A percentile compares a stretch with the other conserved stretches of the same genome.
Conservation (phyloP, 768 basidiomycete genomes). For the Trametes coccinea region DNA sequence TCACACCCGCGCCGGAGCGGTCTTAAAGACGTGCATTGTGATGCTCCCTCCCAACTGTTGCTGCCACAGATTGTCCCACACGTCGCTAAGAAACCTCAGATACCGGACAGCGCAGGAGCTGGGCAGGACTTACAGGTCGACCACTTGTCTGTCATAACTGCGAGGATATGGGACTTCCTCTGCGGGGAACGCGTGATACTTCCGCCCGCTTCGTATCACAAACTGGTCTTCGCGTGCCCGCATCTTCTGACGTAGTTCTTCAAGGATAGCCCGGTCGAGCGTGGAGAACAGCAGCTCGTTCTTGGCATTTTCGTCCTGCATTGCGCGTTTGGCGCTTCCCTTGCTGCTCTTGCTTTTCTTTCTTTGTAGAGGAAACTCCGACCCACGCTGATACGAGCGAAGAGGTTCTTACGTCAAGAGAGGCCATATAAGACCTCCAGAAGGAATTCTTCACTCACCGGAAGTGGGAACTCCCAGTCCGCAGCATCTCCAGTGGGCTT, state of each 20-base stretch:
- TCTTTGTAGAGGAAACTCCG: conserved; percentile 20
- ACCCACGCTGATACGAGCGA: conserved; percentile 7
- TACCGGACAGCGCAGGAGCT: not conserved
- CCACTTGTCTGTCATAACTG: conserved; percentile 58
- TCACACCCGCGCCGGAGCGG: conserved; percentile 62
- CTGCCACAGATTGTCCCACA: conserved; percentile 63
- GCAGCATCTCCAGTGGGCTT: not conserved
- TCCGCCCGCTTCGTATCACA: conserved; percentile 47
- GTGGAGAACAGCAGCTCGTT: conserved; percentile 50
- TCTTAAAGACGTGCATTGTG: conserved; percentile 66
- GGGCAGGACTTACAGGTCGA: conserved; percentile 62
- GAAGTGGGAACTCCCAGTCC: conserved; percentile 22
- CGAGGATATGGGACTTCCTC: conserved; percentile 68
- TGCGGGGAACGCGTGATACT: conserved; percentile 54
- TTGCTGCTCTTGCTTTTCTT: conserved; percentile 24
- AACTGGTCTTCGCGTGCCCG: conserved; percentile 59
- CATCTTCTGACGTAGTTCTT: conserved; percentile 54
- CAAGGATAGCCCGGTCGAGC: conserved; percentile 59
- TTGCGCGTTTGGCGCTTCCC: conserved; percentile 1
- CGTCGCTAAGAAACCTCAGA: conserved; percentile 49
- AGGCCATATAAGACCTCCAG: not conserved
- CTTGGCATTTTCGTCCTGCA: conserved; percentile 14
- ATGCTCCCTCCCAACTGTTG: conserved; percentile 50
- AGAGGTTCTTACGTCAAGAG: conserved; percentile 9
- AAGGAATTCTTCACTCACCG: conserved; percentile 8